A percentile compares a stretch with the other conserved stretches of the same genome.
These are phyloP conservation scores for Leccinum subrobustum DNA, from an alignment of 1,284 basidiomycete species.

Conservation along the genomic window DNA sequence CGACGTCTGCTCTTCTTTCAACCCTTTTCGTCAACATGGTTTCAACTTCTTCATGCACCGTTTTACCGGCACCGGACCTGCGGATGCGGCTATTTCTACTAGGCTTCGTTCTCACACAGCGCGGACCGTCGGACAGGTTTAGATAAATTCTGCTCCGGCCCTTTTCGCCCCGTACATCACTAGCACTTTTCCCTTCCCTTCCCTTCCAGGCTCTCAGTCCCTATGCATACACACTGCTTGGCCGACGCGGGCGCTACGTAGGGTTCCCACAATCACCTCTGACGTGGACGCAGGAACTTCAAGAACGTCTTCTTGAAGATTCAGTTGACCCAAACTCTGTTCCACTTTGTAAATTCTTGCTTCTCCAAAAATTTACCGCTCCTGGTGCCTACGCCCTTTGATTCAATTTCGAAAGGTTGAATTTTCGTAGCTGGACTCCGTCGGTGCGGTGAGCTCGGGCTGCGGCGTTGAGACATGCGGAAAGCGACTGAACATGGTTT, in stretches of 20 bases:
- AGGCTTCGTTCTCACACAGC: too few relatives aligned
- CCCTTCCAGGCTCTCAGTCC: not conserved
- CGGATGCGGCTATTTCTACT: too few relatives aligned
- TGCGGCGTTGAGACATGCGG: too few relatives aligned
- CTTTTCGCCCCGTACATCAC: not conserved
- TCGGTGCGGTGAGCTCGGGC: too few relatives aligned
- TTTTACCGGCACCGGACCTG: conserved; percentile 69
- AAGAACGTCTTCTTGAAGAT: not conserved
- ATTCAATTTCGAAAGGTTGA: too few relatives aligned
- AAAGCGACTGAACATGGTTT: not conserved
- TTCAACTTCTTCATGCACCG: conserved; percentile 85
- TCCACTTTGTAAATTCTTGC: not conserved
- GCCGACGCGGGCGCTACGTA: not conserved
- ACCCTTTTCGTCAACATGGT: conserved; percentile 78
- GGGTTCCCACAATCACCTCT: not conserved
- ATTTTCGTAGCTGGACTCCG: too few relatives aligned
- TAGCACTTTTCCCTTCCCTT: not conserved
- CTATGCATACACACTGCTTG: not conserved
- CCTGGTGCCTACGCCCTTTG: not conserved
- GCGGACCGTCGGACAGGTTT: too few relatives aligned
- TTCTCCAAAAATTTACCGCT: not conserved
- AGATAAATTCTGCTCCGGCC: not conserved
- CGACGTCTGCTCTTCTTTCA: conserved; percentile 79
- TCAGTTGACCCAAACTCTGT: not conserved
- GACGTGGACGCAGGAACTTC: not conserved